These are phyloP conservation scores for Corrigiola litoralis DNA, from an alignment of 179 eudicot genomes.

Conservation along the genomic window DNA sequence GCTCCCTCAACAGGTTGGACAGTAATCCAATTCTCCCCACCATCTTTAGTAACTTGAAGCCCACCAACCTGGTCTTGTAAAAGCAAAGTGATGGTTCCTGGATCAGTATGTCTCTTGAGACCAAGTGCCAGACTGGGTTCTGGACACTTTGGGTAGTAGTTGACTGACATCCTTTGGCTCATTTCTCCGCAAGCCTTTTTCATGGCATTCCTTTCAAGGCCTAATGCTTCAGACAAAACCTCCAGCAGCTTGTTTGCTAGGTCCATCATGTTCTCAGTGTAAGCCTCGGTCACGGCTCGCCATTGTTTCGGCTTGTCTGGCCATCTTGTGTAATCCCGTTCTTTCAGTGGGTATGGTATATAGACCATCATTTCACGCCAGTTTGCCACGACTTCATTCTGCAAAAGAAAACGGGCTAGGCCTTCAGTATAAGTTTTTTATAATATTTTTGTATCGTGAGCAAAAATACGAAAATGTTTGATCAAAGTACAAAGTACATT, in stretches of 20 bases:
- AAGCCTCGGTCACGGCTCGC: conserved; percentile 38
- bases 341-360: conserved; percentile 47
- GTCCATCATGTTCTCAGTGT: conserved; percentile 45
- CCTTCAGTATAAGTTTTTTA: too few species aligned
- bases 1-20: conserved; percentile 75
- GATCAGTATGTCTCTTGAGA: conserved; percentile 75
- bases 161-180: conserved; percentile 55
- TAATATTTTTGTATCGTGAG: too few species aligned
- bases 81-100: conserved; percentile 63
- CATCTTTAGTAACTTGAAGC: conserved; percentile 70
- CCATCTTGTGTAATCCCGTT: conserved; percentile 66
- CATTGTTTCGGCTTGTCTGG: conserved; percentile 62
- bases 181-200: conserved; percentile 52
- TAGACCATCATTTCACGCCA: conserved; percentile 61
- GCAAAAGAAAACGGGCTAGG: too few species aligned
- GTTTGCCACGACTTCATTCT: conserved; percentile 57
- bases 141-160: conserved; percentile 70
- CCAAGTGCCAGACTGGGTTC: conserved; percentile 70
- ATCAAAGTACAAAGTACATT: too few species aligned
- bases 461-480: too few species aligned
- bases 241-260: conserved; percentile 46
- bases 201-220: conserved; percentile 50
- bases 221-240: conserved; percentile 57
- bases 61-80: conserved; percentile 82
- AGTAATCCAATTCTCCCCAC: conserved; percentile 78